Percentiles rank a stretch among this genome's conserved stretches.
phyloP scores from a whole-genome alignment of 495 filamentous ascomycete genomes.

The Penicillium ochrochloron region DNA sequence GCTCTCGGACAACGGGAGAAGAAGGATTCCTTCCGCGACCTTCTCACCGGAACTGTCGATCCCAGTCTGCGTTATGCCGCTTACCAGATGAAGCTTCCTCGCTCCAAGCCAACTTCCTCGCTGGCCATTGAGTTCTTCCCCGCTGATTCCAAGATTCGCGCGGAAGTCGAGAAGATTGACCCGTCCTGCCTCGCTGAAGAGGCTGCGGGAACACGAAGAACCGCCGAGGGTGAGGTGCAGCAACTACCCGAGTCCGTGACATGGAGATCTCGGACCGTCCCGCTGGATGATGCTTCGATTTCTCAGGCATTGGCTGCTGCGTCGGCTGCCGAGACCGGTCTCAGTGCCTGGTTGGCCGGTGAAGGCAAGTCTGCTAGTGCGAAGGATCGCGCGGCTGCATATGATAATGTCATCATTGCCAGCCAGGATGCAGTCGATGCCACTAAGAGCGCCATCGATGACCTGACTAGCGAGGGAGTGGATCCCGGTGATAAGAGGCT shows the following conservation, averaged over 20 bases:
- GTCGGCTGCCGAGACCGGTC: slow-evolving; percentile 56
- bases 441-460: slow-evolving; percentile 90
- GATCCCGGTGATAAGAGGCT: slow-evolving; percentile 83
- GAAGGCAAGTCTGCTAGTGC: slow-evolving; percentile 45
- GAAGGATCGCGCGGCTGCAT: slow-evolving; percentile 74
- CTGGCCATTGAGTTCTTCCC: slow-evolving; percentile 79
- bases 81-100: slow-evolving; percentile 83
- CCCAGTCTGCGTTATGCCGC: slow-evolving; percentile 93
- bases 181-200: slow-evolving; percentile 68
- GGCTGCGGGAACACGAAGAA: slow-evolving; percentile 59
- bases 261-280: slow-evolving; percentile 87
- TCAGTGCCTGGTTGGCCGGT: slow-evolving; percentile 49
- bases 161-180: slow-evolving; percentile 72
- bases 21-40: slow-evolving; percentile 81
- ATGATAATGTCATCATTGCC: slow-evolving; percentile 86
- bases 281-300: slow-evolving; percentile 92
- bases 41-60: slow-evolving; percentile 83
- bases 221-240: slow-evolving; percentile 53
- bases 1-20: slow-evolving; percentile 65
- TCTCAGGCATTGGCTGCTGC: slow-evolving; percentile 69
- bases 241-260: slow-evolving; percentile 75
- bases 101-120: slow-evolving; percentile 76
- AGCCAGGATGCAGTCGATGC: slow-evolving; percentile 95
- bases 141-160: slow-evolving; percentile 62
- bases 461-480: slow-evolving; percentile 79